Conservation (phyloP, 1,284 basidiomycete species). For the Irpex rosettiformis region DNA sequence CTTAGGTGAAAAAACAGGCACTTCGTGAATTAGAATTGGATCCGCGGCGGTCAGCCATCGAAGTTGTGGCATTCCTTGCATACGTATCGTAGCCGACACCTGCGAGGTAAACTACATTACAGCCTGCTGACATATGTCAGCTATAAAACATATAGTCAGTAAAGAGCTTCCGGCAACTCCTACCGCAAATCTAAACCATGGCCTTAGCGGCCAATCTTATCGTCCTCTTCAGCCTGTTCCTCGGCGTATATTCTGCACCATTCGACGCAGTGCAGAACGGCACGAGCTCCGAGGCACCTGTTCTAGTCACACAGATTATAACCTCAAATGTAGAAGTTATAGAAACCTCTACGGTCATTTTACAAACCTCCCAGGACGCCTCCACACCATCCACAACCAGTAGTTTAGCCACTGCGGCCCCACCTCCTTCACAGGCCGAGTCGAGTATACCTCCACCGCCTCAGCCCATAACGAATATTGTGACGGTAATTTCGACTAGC, state of each 20-base stretch:
- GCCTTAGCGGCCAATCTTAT: constrained; percentile 23
- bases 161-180: neutral
- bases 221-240: constrained; percentile 10
- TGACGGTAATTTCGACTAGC: constrained; percentile 28
- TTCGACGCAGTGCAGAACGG: neutral
- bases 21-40: too few relatives aligned
- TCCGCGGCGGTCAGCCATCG: too few relatives aligned
- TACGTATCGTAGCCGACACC: too few relatives aligned
- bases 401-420: neutral
- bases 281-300: constrained; percentile 1
- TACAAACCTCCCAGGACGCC: constrained; percentile 5
- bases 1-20: too few relatives aligned
- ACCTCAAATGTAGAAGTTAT: constrained; percentile 17
- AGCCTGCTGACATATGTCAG: neutral
- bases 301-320: constrained; percentile 18
- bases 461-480: constrained; percentile 16
- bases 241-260: neutral
- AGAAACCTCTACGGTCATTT: constrained; percentile 14
- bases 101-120: too few relatives aligned
- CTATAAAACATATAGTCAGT: neutral
- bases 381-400: constrained; percentile 1
- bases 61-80: too few relatives aligned
- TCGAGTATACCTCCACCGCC: neutral
- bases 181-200: constrained; percentile 11
- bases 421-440: neutral